Evolutionary conservation across 768 basidiomycete genomes (phyloP), one percentile per base, ranked within the genome.

Genomic region (Lanmaoa rubissima): DNA sequence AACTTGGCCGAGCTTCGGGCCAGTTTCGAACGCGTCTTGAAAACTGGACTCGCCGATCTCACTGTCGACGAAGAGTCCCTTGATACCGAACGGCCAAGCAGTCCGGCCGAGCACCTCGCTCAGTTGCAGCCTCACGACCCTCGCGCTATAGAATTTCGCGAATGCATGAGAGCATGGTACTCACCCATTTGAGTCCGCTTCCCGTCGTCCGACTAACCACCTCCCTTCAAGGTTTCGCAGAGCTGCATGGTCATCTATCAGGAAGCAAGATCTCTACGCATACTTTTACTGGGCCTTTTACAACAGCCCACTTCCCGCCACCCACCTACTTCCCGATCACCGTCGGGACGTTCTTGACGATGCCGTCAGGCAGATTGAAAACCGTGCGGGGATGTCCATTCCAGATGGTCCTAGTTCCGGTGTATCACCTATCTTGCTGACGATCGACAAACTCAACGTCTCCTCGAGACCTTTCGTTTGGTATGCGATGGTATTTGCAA

Each of bases 241-340:
- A 61, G 83, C 79, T 16, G 83, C 85, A 0, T 96, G 90, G 88
- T 86, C 86, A 0, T 75, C 80, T 13, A 80, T 96, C 55, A 83
- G 77, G 43, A 77, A 75, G 17, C 74, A 80, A 39, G 83, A 92
- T 67, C 74, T 92, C 54, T 78, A 78, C 41, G 76, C 81, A 57
- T 95, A 92, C 89, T 74, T 96, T 32, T 85, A 90, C 54, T 95
- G 93, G 92, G 80, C 83, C 24, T 85, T 90, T 65, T 94, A 86
- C 71, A 88, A 88, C 65, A 76, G 80, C 5, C 77, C 83, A 39
- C 75, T 90, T 34, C 85, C 86, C 16, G 65, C 80, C 7, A 66
- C 73, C 5, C 77, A 84, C 12, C 51, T 70, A 31, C 68, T 90
- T 17, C 72, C 83, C 2, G 69, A 74, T 12, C 57, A 73, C 3